Conservation (phyloP, 106 monocot species). For the Apostasia shenzhenica region DNA sequence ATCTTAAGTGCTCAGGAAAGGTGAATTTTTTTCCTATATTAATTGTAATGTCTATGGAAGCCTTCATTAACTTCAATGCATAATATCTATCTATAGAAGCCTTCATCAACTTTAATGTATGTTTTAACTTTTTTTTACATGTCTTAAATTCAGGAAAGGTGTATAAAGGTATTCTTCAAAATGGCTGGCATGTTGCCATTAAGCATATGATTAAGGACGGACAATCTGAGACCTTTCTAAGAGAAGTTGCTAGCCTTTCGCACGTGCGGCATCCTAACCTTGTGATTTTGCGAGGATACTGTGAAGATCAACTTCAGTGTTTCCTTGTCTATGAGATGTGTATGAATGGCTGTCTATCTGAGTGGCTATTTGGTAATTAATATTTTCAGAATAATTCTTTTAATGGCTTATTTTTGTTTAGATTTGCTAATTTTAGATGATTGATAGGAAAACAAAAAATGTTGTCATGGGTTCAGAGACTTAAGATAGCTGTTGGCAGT, state of each 20-base stretch:
- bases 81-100: too few relatives aligned
- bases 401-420: background rate
- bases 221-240: conserved; percentile 46
- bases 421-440: background rate
- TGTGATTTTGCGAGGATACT: conserved; percentile 38
- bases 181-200: conserved; percentile 43
- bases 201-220: conserved; percentile 57
- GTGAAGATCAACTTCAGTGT: conserved; percentile 33
- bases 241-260: conserved; percentile 47
- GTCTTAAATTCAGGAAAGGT: conserved; percentile 40
- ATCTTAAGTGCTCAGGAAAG: too few relatives aligned
- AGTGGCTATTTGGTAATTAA: conserved; percentile 46
- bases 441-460: conserved; percentile 31
- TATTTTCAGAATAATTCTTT: background rate
- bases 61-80: too few relatives aligned
- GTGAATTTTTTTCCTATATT: too few relatives aligned
- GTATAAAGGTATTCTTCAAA: conserved; percentile 52
- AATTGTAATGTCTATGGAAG: too few relatives aligned
- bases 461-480: conserved; percentile 42
- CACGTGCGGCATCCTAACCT: conserved; percentile 59
- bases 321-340: conserved; percentile 56
- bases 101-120: too few relatives aligned
- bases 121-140: background rate
- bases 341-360: conserved; percentile 45
- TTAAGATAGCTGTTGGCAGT: conserved; percentile 35